Conservation (phyloP, 2,329 filamentous ascomycete genomes). For the Neonectria coccinea region DNA sequence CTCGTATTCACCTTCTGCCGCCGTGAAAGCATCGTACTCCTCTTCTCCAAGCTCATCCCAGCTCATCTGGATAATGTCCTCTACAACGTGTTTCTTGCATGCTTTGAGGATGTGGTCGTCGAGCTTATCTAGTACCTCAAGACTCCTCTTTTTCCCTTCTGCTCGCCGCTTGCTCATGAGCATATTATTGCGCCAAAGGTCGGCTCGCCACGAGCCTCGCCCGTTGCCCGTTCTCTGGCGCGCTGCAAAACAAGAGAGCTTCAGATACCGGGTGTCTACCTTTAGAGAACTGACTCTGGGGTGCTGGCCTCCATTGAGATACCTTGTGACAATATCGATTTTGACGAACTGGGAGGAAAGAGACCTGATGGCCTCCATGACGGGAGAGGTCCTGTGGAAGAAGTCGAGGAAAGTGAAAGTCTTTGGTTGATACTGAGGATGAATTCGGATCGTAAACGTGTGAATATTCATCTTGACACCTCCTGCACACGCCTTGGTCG, state of each 20-base stretch:
- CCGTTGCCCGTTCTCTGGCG: slow-evolving; percentile 8
- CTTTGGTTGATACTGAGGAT: slow-evolving; percentile 39
- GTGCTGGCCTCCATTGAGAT: slow-evolving; percentile 27
- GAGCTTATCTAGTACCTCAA: background rate
- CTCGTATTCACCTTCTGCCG: slow-evolving; percentile 1
- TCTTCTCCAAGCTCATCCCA: background rate
- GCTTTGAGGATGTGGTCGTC: background rate
- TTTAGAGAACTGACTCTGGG: slow-evolving; percentile 14
- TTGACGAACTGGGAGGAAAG: slow-evolving; percentile 53
- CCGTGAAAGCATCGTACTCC: background rate
- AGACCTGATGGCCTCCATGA: slow-evolving; percentile 47
- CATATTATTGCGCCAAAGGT: background rate
- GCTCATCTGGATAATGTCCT: background rate
- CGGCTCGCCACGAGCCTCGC: background rate
- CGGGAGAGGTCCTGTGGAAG: slow-evolving; percentile 45
- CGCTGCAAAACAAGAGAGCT: slow-evolving; percentile 26
- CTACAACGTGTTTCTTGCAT: background rate
- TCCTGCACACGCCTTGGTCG: slow-evolving; percentile 24
- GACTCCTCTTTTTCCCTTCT: background rate
- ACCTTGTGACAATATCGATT: slow-evolving; percentile 49
- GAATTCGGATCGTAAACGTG: slow-evolving; percentile 58
- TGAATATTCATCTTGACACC: slow-evolving; percentile 49
- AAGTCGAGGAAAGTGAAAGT: slow-evolving; percentile 53
- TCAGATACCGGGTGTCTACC: slow-evolving; percentile 30
- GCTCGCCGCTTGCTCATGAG: background rate